These are phyloP conservation scores for Euptelea pleiosperma DNA, from an alignment of 164 flowering plant genomes.

Conservation along the genomic window DNA sequence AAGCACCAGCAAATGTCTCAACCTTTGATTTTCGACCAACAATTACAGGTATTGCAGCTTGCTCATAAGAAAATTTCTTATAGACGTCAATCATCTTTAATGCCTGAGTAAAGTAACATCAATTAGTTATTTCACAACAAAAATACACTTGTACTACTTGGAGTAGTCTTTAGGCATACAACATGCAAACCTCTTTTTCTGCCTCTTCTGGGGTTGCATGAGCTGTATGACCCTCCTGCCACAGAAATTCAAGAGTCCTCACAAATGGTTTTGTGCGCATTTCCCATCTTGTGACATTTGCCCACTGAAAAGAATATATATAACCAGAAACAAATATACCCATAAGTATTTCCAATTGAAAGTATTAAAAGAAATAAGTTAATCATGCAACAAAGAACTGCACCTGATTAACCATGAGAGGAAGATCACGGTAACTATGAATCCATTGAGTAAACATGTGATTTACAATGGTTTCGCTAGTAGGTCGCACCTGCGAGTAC, in stretches of 20 bases:
- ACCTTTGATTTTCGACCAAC: slow-evolving; percentile 84
- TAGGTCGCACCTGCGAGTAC: slow-evolving; percentile 95
- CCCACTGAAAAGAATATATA: slow-evolving; percentile 62
- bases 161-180: background rate
- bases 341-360: background rate
- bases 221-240: slow-evolving; percentile 99
- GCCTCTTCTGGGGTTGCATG: slow-evolving; percentile 95
- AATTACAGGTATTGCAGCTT: slow-evolving; percentile 97
- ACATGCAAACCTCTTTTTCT: slow-evolving; percentile 71
- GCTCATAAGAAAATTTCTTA: slow-evolving; percentile 84
- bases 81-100: slow-evolving; percentile 89
- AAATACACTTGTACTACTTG: background rate
- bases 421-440: slow-evolving; percentile 96
- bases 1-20: slow-evolving; percentile 99
- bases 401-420: slow-evolving; percentile 96
- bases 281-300: slow-evolving; percentile 98
- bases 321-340: background rate
- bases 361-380: background rate
- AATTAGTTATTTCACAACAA: slow-evolving; percentile 14
- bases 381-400: background rate
- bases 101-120: slow-evolving; percentile 57
- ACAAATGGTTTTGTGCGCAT: slow-evolving; percentile 97
- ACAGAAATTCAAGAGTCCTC: slow-evolving; percentile 93
- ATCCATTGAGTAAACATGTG: slow-evolving; percentile 99
- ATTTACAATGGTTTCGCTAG: slow-evolving; percentile 99